Evolutionary conservation across 495 filamentous ascomycete genomes (phyloP).

Genomic region (Paragyromitra xinjiangensis): DNA sequence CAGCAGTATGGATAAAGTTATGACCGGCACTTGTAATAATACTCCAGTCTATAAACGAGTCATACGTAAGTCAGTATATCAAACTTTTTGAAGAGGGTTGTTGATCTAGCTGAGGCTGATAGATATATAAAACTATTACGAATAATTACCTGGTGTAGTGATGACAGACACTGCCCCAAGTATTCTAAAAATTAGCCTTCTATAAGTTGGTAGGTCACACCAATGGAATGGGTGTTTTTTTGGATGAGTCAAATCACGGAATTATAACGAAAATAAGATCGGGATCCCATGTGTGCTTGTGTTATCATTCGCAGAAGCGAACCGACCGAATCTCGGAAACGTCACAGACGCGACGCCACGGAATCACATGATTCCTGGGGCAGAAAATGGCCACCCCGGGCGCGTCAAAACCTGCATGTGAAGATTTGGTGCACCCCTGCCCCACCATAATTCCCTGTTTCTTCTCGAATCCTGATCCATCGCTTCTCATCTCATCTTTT

Average conservation of each 20-base stretch:
- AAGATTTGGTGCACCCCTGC: neutral
- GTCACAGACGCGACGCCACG: neutral
- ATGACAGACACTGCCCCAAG: slow-evolving; percentile 1
- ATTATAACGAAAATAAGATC: slow-evolving; percentile 13
- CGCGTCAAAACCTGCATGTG: slow-evolving; percentile 40
- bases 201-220: slow-evolving; percentile 26
- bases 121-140: slow-evolving; percentile 2
- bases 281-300: slow-evolving; percentile 3
- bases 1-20: slow-evolving; percentile 11
- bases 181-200: slow-evolving; percentile 27
- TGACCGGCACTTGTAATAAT: neutral
- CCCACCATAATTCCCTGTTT: neutral
- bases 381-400: slow-evolving; percentile 5
- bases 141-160: slow-evolving; percentile 5
- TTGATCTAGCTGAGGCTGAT: slow-evolving; percentile 2
- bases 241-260: slow-evolving; percentile 18
- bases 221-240: slow-evolving; percentile 8
- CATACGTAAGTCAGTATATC: neutral
- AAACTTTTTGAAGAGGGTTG: neutral
- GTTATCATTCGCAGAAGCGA: slow-evolving; percentile 23
- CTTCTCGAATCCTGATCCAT: slow-evolving; percentile 7
- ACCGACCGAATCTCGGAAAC: slow-evolving; percentile 24
- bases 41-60: neutral
- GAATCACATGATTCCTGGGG: slow-evolving; percentile 37
- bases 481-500: slow-evolving; percentile 15